Conservation (phyloP, 306 rosid species). For the Hippophae gyantsensis region DNA sequence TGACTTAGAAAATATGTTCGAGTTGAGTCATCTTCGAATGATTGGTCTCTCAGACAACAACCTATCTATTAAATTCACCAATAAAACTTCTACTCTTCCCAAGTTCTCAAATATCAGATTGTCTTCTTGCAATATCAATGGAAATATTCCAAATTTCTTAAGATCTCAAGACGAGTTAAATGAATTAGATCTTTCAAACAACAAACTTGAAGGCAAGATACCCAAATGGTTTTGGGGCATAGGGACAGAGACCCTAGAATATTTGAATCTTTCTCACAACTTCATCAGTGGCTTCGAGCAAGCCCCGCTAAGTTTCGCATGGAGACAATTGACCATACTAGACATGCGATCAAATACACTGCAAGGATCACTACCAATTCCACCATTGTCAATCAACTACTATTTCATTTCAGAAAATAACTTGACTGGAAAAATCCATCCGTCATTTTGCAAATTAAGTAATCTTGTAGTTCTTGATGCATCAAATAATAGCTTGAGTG, state of each 20-base stretch:
- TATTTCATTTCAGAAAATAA: background rate
- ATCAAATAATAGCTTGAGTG: background rate
- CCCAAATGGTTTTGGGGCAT: slow-evolving; percentile 7
- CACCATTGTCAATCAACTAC: background rate
- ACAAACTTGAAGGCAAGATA: slow-evolving; percentile 2
- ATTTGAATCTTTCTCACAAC: slow-evolving; percentile 1
- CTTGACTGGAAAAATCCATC: slow-evolving; percentile 1
- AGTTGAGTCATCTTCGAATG: background rate
- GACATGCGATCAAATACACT: background rate
- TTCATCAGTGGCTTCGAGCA: background rate
- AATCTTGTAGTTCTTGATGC: background rate
- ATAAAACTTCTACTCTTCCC: background rate
- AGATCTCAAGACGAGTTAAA: background rate
- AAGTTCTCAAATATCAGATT: background rate
- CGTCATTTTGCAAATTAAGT: slow-evolving; percentile 1
- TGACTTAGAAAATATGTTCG: background rate
- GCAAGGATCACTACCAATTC: background rate
- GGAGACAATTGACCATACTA: background rate
- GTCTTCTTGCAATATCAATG: background rate
- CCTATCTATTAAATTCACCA: background rate
- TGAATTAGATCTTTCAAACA: background rate
- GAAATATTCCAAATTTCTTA: slow-evolving; percentile 3
- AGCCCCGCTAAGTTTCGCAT: background rate
- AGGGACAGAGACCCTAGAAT: background rate
- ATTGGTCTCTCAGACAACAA: background rate